Conservation (phyloP, 176 grass and related monocot species). For the Eremochloa ophiuroides region DNA sequence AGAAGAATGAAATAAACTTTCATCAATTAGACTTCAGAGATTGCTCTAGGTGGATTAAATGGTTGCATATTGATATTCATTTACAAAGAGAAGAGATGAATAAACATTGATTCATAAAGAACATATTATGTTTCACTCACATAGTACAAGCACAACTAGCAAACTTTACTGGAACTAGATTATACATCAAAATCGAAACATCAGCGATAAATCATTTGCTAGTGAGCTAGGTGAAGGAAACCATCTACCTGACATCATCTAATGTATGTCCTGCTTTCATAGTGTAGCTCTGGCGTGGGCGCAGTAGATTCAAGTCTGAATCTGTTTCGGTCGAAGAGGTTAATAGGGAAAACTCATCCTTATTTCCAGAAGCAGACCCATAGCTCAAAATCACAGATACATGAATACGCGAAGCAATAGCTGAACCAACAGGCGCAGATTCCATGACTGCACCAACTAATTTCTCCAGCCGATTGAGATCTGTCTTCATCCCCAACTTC, state of each 20-base stretch:
- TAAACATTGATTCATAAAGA: background rate
- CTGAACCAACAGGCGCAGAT: conserved; percentile 39
- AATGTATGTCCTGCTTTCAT: conserved; percentile 78
- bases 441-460: conserved; percentile 60
- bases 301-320: conserved; percentile 69
- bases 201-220: background rate
- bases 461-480: conserved; percentile 62
- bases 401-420: conserved; percentile 55
- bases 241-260: conserved; percentile 62
- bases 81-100: background rate
- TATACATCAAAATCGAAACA: background rate
- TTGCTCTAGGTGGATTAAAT: background rate
- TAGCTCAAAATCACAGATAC: conserved; percentile 75
- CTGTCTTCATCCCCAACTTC: conserved; percentile 42
- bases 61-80: background rate
- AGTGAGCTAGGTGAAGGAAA: background rate
- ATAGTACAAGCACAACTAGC: background rate
- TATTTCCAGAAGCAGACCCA: conserved; percentile 45
- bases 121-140: background rate
- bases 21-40: background rate
- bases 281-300: conserved; percentile 81
- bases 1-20: background rate
- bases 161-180: background rate
- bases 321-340: conserved; percentile 34
- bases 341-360: conserved; percentile 30